Base-by-base conservation (phyloP, 1,284 basidiomycete species). In the Phenoliferia sp. region DNA sequence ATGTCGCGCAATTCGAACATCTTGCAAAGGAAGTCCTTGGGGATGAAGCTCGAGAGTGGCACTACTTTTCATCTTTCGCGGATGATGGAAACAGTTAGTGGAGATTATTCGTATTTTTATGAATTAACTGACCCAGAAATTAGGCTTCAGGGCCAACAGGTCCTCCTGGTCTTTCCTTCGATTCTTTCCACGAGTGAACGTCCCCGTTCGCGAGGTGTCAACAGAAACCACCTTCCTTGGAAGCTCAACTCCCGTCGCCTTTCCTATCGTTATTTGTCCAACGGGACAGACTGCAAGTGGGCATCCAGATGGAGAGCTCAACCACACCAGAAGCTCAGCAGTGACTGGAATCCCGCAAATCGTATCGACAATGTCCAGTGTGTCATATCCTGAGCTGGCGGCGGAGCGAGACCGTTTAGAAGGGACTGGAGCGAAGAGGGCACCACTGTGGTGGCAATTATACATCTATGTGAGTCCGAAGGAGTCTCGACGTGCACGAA, bases 221-320 rank as follows among this genome's bases (percentile, higher is more conserved):
- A 84, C 88, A 4, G 87, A 86, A 0, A 92, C 90, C 1, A 86
- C 83, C 10, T 88, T 94, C 69, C 83, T 94, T 59, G 90, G 90
- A 9, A 85, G 84, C 77, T 82, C 83, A 62, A 87, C 84, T 76
- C 82, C 83, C 62, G 87, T 93, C 66, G 92, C 92, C 0, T 82
- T 94, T 19, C 92, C 92, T 0, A 82, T 94, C 22, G 94, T 93
- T 79, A 90, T 92, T 59, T 87, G 87, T 57, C 91, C 89, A 17
- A 90, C 83, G 2, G 82, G 82, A 1, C 76, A 80, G 50, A 81
- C 81, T 16, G 78, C 80, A n/a, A 72, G 81, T 26, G 82, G 81
- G 4, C 79, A 82, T 64, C 79, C 81, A 0, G 82, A 83, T 59
- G 82, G 82, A 35, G 82, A 83, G 69, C 75, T 80, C 34, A 82